Conservation (phyloP, 2,329 filamentous ascomycete species). For the Aspergillus tubingensis region DNA sequence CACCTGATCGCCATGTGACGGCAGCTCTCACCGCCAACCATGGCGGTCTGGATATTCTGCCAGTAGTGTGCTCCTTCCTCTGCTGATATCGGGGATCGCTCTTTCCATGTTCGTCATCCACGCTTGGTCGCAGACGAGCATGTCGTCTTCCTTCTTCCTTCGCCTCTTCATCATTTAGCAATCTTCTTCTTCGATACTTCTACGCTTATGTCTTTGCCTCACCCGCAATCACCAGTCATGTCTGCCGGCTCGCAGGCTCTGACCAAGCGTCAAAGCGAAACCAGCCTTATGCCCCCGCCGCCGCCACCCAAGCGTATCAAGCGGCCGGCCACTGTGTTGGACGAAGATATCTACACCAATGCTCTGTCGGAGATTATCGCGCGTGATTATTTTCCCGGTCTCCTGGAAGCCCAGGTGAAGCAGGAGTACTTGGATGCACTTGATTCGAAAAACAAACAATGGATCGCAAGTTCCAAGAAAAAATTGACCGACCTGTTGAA, state of each 20-base stretch:
- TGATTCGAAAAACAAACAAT: constrained; percentile 78
- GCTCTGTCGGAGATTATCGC: constrained; percentile 92
- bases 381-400: constrained; percentile 92
- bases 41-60: not conserved
- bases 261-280: constrained; percentile 38
- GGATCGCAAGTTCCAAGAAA: constrained; percentile 80
- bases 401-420: constrained; percentile 82
- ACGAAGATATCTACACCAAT: constrained; percentile 91
- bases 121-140: not conserved
- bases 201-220: not conserved
- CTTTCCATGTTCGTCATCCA: not conserved
- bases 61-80: not conserved
- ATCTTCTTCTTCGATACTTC: not conserved
- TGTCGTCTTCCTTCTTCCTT: not conserved
- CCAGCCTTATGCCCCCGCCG: constrained; percentile 82
- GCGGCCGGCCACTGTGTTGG: constrained; percentile 80
- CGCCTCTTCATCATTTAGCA: not conserved
- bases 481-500: constrained; percentile 73
- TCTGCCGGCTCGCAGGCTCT: constrained; percentile 34
- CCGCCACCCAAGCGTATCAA: constrained; percentile 86
- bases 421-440: constrained; percentile 90
- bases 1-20: not conserved
- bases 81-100: not conserved
- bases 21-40: not conserved
- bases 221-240: constrained; percentile 23